These are phyloP conservation scores for Cyberlindnera subsufficiens DNA, from an alignment of 805 yeast genomes.

Conservation along the genomic window DNA sequence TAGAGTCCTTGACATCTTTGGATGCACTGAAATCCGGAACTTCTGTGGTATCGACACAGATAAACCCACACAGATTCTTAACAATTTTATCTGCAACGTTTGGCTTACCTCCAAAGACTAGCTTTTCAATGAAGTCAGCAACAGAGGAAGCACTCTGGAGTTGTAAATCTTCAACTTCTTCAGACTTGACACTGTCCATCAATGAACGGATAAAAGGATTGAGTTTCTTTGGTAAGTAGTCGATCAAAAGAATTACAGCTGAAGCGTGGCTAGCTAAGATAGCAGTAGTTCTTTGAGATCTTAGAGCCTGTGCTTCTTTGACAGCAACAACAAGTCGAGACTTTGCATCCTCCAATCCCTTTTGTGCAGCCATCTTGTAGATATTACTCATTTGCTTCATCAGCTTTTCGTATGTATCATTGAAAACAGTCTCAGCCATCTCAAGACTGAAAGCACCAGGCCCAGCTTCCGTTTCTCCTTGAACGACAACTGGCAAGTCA, in stretches of 20 bases:
- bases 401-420: constrained; percentile 61
- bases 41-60: constrained; percentile 93
- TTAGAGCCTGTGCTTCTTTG: constrained; percentile 56
- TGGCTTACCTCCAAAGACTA: constrained; percentile 51
- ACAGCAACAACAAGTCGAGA: constrained; percentile 61
- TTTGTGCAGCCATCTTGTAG: constrained; percentile 62
- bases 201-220: constrained; percentile 84
- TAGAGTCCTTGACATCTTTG: constrained; percentile 42
- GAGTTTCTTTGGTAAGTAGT: constrained; percentile 71
- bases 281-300: constrained; percentile 44
- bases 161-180: constrained; percentile 62
- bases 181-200: constrained; percentile 88
- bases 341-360: constrained; percentile 73
- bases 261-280: constrained; percentile 75
- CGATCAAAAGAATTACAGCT: constrained; percentile 55
- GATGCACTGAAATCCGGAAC: constrained; percentile 87
- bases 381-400: constrained; percentile 59
- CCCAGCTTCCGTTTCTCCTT: constrained; percentile 92
- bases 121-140: constrained; percentile 53
- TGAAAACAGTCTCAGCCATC: constrained; percentile 64
- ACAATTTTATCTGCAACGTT: constrained; percentile 84
- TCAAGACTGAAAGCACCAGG: constrained; percentile 84
- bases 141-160: constrained; percentile 64
- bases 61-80: constrained; percentile 84
- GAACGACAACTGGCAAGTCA: constrained; percentile 80